Conservation (phyloP, 164 flowering plant genomes). For the Umbellularia californica region DNA sequence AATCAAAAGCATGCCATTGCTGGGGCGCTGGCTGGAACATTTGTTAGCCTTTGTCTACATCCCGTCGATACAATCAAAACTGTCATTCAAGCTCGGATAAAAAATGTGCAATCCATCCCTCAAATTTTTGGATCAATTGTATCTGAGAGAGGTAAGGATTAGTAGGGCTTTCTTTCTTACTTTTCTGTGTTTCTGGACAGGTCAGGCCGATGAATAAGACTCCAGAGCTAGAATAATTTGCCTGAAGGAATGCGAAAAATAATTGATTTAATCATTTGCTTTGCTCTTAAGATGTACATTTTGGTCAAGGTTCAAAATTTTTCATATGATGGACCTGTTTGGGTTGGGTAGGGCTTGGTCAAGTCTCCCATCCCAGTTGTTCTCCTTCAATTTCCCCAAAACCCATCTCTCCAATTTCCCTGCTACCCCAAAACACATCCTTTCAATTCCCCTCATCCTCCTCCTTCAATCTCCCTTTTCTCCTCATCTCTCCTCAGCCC, state of each 20-base stretch:
- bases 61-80: slow-evolving; percentile 97
- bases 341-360: too few relatives aligned
- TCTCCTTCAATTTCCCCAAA: too few relatives aligned
- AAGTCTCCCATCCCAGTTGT: too few relatives aligned
- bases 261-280: neutral
- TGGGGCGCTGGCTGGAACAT: slow-evolving; percentile 86
- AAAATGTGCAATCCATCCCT: slow-evolving; percentile 46
- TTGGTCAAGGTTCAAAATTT: too few relatives aligned
- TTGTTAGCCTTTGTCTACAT: slow-evolving; percentile 94
- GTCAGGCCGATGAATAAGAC: neutral
- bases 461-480: too few relatives aligned
- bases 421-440: too few relatives aligned
- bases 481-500: too few relatives aligned
- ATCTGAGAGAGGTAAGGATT: slow-evolving; percentile 75
- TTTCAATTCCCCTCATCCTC: too few relatives aligned
- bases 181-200: neutral
- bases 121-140: slow-evolving; percentile 57
- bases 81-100: slow-evolving; percentile 64
- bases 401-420: too few relatives aligned
- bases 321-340: too few relatives aligned
- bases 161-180: neutral
- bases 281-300: neutral
- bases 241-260: neutral
- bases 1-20: slow-evolving; percentile 91
- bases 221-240: neutral